Evolutionary conservation across 257 asterid genomes (phyloP), one percentile per base, ranked within the genome.

Genomic region (Gentiana dahurica): DNA sequence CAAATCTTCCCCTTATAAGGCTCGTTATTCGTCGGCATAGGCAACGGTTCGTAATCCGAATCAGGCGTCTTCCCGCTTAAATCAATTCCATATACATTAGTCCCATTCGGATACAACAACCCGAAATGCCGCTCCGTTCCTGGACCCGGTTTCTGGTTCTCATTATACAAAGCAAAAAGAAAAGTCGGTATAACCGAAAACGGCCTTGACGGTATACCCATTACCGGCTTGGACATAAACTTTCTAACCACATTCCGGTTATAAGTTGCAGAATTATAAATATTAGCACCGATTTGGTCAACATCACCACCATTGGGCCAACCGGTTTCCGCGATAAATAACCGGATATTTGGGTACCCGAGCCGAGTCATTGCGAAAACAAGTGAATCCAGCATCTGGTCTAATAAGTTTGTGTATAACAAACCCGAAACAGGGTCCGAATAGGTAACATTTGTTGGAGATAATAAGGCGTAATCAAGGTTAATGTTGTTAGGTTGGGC

Each of bases 61-160:
- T 12, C 58, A 8, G 68, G 54, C 12, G 81, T 77, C 67, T 83
- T 75, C 1, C 95, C 96, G 13, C 95, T 81, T 3, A 87, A 73
- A 66, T 91, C 98, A 6, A 91, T 87, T 54, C 71, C 86, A 49
- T 91, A 91, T 13, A 90, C 76, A 10, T 64, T 10, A 1, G 89
- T 68, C 59, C 87, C 83, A 61, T 87, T 82, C 34, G 98, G 98
- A 59, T 91, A 77, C 60, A 87, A 66, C 64, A 73, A 56, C 57
- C 96, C 96, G 73, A 91, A 91, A 69, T 91, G 82, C 4, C 98
- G 75, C 72, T 91, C 98, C 24, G 98, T 87, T 4, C 96, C 94
- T 37, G 71, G 83, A 41, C 98, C 98, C 57, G 89, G 57, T 51
- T 91, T 91, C 61, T 65, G 65, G 46, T 91, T 87, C 66, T 91